A percentile compares a stretch with the other conserved stretches of the same genome.
Evolutionary conservation across 129 eudicot genomes (phyloP).

Genomic region (Flaveria bidentis): DNA sequence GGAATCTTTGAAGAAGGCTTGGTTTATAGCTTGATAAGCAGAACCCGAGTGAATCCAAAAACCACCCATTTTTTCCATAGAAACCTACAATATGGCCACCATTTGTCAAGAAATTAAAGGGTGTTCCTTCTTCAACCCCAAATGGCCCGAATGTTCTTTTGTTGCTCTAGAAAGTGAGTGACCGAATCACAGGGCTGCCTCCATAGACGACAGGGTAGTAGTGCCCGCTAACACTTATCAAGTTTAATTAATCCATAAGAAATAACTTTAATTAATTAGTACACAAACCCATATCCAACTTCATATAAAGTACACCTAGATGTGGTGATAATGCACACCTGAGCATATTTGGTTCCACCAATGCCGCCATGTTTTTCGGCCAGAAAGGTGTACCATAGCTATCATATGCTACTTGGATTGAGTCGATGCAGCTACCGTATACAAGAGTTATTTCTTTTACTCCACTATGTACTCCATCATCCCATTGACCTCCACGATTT

Average conservation of each 20-base stretch:
- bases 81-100: slow-evolving; percentile 61
- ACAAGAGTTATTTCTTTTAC: slow-evolving; percentile 61
- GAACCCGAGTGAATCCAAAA: slow-evolving; percentile 59
- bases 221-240: slow-evolving; percentile 55
- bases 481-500: slow-evolving; percentile 59
- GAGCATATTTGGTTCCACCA: slow-evolving; percentile 47
- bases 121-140: slow-evolving; percentile 79
- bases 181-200: slow-evolving; percentile 61
- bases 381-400: slow-evolving; percentile 42
- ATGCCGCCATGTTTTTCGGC: slow-evolving; percentile 64
- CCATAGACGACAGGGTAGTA: slow-evolving; percentile 62
- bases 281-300: background rate
- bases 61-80: slow-evolving; percentile 70
- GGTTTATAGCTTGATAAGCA: slow-evolving; percentile 36
- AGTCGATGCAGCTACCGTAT: slow-evolving; percentile 54
- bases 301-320: too few relatives aligned
- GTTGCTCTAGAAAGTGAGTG: slow-evolving; percentile 63
- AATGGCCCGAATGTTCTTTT: slow-evolving; percentile 64
- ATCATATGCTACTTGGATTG: slow-evolving; percentile 56
- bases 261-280: background rate
- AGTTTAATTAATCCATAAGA: background rate
- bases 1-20: slow-evolving; percentile 33
- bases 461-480: slow-evolving; percentile 53
- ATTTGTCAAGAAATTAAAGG: slow-evolving; percentile 54
- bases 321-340: too few relatives aligned